phyloP scores from a whole-genome alignment of 148 eudicot species.

The Fagopyrum esculentum region DNA sequence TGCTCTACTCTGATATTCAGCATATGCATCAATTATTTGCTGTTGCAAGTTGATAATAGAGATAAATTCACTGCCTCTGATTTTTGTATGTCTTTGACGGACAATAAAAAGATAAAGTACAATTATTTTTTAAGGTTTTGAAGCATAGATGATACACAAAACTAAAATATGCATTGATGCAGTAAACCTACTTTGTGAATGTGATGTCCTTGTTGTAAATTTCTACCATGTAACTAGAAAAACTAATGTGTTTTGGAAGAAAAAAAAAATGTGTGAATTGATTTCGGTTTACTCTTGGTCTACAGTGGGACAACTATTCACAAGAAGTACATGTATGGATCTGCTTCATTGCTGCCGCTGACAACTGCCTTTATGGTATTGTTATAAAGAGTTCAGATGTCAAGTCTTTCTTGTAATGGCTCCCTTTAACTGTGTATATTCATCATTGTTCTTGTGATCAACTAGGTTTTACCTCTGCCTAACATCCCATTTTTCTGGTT shows the following conservation, averaged over 20 bases:
- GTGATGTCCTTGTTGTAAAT: neutral
- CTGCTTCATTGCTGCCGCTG: constrained; percentile 77
- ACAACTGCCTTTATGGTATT: constrained; percentile 59
- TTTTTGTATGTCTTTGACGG: neutral
- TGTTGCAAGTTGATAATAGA: neutral
- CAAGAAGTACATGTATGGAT: constrained; percentile 85
- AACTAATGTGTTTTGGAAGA: neutral
- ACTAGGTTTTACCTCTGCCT: constrained; percentile 89
- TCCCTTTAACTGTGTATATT: neutral
- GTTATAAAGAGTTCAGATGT: constrained; percentile 8
- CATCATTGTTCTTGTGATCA: constrained; percentile 9
- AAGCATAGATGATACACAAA: neutral
- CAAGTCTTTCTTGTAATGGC: neutral
- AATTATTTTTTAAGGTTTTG: neutral
- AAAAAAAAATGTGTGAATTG: neutral
- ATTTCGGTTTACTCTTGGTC: neutral
- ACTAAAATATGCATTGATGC: neutral
- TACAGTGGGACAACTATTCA: constrained; percentile 76
- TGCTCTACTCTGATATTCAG: neutral
- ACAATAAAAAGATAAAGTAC: neutral
- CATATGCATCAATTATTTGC: neutral
- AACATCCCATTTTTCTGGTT: constrained; percentile 97
- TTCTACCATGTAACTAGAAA: too few relatives aligned
- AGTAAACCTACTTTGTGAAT: neutral
- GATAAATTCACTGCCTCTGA: neutral